Evolutionary conservation across 2,329 filamentous ascomycete species (phyloP), one percentile per base, ranked within the genome.

Genomic region (Sporothrix schenckii): DNA sequence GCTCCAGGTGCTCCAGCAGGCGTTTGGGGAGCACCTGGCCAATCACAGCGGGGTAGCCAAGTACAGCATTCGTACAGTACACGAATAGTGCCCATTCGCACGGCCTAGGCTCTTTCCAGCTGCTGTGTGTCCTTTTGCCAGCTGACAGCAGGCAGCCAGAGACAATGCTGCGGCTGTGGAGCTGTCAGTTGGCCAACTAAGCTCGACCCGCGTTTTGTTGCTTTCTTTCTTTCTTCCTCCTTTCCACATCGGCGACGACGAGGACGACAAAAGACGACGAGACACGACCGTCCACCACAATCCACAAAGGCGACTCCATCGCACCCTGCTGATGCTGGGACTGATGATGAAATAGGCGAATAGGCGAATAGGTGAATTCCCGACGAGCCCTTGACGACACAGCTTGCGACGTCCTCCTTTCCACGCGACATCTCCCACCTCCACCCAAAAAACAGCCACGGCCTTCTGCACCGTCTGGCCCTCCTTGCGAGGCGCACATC

Each of bases 41-140:
- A 66, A 66, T 66, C 61, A 66, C 61, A 66, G 61, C 19, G 61
- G 44, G 24, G 24, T 50, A n/a, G 24, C n/a, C 19, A 19, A 44
- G 56, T 24, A 24, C 24, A 24, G 24, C 2, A 24, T 49, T 47
- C 7, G 39, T 47, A 63, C 58, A 47, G 58, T 63, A 63, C 30
- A 13, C 30, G 16, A 3, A 14, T 56, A 9, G 19, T 19, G n/a
- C 2, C 39, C 2, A 44, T 44, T 63, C 58, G 58, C 58, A 63
- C 58, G 56, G 56, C 34, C 56, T 61, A 44, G 27, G 50, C 50
- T 11, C 11, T 24, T 53, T 44, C 24, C 30, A 61, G 56, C 56
- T 61, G 56, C 58, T 27, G 58, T 61, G 56, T 63, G 58, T 63
- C 58, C 58, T 63, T 27, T 63, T 63, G 39, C 56, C 53, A 56